Evolutionary conservation across 2,329 filamentous ascomycete species (phyloP).

Genomic region (Thielaviopsis populi): DNA sequence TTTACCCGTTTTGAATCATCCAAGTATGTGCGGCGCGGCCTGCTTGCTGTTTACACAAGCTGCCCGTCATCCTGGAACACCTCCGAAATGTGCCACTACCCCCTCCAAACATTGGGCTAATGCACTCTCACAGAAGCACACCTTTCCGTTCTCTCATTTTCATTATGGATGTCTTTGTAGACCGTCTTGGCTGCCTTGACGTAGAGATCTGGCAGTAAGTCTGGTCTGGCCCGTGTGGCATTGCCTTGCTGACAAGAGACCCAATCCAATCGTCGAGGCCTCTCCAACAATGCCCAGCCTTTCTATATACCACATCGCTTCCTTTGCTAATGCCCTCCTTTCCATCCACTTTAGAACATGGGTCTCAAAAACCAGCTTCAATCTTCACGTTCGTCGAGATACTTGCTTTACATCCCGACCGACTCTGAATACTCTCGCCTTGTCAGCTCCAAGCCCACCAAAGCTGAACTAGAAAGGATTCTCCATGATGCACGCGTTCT

Average conservation of each 20-base stretch:
- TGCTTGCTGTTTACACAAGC: neutral
- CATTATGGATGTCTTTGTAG: slow-evolving; percentile 1
- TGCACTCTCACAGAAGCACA: neutral
- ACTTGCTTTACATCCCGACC: slow-evolving; percentile 15
- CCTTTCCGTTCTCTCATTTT: neutral
- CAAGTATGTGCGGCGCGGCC: neutral
- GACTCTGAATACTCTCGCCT: slow-evolving; percentile 14
- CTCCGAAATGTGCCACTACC: neutral
- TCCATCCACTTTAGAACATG: neutral
- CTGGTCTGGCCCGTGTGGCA: neutral
- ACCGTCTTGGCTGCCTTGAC: neutral
- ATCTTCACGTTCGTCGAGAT: neutral
- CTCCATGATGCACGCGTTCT: slow-evolving; percentile 9
- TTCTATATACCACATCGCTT: neutral
- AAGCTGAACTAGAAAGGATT: slow-evolving; percentile 10
- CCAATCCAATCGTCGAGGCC: neutral
- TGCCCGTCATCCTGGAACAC: neutral
- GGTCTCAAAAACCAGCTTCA: neutral
- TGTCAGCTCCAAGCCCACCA: slow-evolving; percentile 6
- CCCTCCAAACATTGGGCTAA: neutral
- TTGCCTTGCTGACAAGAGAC: neutral
- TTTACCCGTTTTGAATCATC: neutral
- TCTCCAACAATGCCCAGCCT: neutral
- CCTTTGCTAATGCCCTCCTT: neutral
- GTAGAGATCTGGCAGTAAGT: neutral